Evolutionary conservation across 176 grass and related monocot species (phyloP).

Genomic region (Sorghum bicolor): DNA sequence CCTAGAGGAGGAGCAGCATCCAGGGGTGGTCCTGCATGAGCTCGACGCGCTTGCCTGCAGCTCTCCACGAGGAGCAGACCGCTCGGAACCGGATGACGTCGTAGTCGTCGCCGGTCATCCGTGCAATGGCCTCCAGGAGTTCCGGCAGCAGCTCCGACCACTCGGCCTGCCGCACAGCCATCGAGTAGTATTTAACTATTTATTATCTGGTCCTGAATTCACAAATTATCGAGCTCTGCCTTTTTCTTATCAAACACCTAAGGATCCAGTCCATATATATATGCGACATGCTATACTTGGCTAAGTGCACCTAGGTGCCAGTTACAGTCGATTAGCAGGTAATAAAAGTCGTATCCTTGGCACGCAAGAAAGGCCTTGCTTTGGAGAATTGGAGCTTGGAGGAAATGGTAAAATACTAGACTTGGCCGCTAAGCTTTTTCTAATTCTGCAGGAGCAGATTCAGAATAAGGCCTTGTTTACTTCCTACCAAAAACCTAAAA

Average conservation of each 20-base stretch:
- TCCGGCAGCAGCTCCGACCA: neutral
- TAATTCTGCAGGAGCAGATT: too few relatives aligned
- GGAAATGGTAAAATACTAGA: neutral
- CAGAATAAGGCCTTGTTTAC: too few relatives aligned
- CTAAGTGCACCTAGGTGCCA: neutral
- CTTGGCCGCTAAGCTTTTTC: neutral
- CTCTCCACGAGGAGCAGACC: neutral
- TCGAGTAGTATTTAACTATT: neutral
- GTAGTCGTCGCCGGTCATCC: neutral
- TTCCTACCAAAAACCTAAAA: too few relatives aligned
- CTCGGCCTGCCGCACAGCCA: neutral
- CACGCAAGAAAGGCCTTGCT: neutral
- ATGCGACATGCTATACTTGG: neutral
- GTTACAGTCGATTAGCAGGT: neutral
- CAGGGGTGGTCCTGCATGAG: neutral
- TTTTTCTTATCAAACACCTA: neutral
- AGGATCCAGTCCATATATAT: neutral
- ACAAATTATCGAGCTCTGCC: neutral
- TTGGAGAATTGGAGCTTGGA: neutral
- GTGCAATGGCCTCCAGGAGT: neutral
- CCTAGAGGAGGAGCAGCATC: neutral
- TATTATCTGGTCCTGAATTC: too few relatives aligned
- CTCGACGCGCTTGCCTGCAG: neutral
- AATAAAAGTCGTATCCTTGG: neutral
- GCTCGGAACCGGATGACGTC: neutral